Percentiles rank a stretch among this genome's conserved stretches.
These are phyloP conservation scores for Corylus heterophylla DNA, from an alignment of 306 rosid species.

Conservation along the genomic window DNA sequence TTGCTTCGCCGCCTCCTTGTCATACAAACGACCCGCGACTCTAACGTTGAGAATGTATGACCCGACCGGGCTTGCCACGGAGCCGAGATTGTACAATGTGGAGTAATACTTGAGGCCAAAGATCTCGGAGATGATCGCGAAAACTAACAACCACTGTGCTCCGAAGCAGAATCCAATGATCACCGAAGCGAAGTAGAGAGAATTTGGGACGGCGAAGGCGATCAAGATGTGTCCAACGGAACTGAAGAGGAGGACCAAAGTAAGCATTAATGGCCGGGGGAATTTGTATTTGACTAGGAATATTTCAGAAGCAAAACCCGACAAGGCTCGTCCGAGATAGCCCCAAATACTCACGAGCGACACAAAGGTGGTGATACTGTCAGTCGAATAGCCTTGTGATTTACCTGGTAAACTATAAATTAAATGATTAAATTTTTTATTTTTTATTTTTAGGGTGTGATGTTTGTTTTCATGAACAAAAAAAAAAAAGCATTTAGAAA, in stretches of 20 bases:
- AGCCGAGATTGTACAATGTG: slow-evolving; percentile 52
- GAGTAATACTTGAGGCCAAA: slow-evolving; percentile 77
- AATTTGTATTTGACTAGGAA: slow-evolving; percentile 52
- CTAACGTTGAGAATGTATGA: slow-evolving; percentile 54
- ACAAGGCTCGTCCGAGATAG: slow-evolving; percentile 50
- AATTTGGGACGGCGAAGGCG: slow-evolving; percentile 54
- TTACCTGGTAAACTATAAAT: neutral
- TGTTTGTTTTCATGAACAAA: too few relatives aligned
- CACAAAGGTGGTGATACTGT: slow-evolving; percentile 57
- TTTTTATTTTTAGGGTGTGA: too few relatives aligned
- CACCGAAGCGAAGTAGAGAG: slow-evolving; percentile 58
- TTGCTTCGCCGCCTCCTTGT: slow-evolving; percentile 55
- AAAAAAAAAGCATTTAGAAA: too few relatives aligned
- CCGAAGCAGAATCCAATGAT: slow-evolving; percentile 70
- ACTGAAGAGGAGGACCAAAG: slow-evolving; percentile 48
- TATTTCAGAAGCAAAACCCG: slow-evolving; percentile 57
- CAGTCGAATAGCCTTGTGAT: slow-evolving; percentile 51
- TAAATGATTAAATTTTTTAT: too few relatives aligned
- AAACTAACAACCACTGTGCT: slow-evolving; percentile 63
- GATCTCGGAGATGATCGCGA: slow-evolving; percentile 66
- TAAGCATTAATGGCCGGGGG: slow-evolving; percentile 63
- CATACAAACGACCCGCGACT: slow-evolving; percentile 59
- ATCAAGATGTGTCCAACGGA: slow-evolving; percentile 63
- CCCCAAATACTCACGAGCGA: slow-evolving; percentile 80
- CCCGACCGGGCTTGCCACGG: slow-evolving; percentile 60